Evolutionary conservation across 164 flowering plant species (phyloP).

Genomic region (Macadamia tetraphylla): DNA sequence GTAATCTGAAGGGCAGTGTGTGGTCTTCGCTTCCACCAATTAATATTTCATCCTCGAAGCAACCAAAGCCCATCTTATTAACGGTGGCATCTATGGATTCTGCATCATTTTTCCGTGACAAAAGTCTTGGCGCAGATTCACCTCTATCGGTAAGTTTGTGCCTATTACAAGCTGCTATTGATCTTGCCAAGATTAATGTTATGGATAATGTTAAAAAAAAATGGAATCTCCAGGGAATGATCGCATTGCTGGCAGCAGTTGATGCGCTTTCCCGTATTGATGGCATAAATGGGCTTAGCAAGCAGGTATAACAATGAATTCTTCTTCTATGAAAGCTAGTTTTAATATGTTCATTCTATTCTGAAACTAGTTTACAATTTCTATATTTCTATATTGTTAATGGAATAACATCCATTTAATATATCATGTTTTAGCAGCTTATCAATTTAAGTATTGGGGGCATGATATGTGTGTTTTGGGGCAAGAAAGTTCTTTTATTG

Average conservation of each 20-base stretch:
- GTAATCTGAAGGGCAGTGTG: slow-evolving; percentile 88
- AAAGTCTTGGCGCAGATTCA: slow-evolving; percentile 90
- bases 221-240: slow-evolving; percentile 58
- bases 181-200: neutral
- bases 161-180: neutral
- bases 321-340: neutral
- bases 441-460: too few species aligned
- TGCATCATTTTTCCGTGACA: slow-evolving; percentile 91
- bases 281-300: slow-evolving; percentile 48
- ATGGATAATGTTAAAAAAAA: slow-evolving; percentile 5
- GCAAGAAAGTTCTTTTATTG: too few species aligned
- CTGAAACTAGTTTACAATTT: neutral
- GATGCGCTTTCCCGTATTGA: slow-evolving; percentile 83
- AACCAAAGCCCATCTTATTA: slow-evolving; percentile 54
- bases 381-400: neutral
- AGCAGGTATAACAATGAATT: slow-evolving; percentile 46
- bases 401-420: neutral
- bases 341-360: neutral
- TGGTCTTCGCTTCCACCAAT: slow-evolving; percentile 93
- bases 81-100: slow-evolving; percentile 81
- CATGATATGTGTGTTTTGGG: too few species aligned
- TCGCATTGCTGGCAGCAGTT: slow-evolving; percentile 85
- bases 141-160: slow-evolving; percentile 71
- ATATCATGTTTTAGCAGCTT: too few species aligned
- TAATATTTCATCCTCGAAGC: slow-evolving; percentile 39